Percentiles rank a stretch among this genome's conserved stretches.
These are phyloP conservation scores for Aeschynomene evenia DNA, from an alignment of 306 rosid genomes.

Conservation along the genomic window DNA sequence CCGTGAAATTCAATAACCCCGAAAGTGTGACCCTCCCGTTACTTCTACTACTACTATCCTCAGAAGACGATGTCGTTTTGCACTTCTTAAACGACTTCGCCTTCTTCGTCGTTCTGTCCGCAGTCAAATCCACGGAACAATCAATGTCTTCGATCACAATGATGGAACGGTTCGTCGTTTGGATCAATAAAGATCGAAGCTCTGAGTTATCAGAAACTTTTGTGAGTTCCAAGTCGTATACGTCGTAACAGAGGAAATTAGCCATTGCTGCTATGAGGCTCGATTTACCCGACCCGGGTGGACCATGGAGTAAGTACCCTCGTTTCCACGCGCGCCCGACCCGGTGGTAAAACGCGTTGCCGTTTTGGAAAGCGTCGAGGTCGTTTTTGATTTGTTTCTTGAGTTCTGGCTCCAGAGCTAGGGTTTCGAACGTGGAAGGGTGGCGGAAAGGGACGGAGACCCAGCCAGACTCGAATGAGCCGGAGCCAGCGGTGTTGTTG, in stretches of 20 bases:
- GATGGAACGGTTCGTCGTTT: slow-evolving; percentile 81
- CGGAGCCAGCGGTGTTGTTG: slow-evolving; percentile 65
- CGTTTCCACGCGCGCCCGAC: slow-evolving; percentile 95
- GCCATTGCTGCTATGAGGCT: slow-evolving; percentile 90
- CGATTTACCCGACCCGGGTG: slow-evolving; percentile 89
- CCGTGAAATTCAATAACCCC: slow-evolving; percentile 80
- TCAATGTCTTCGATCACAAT: slow-evolving; percentile 87
- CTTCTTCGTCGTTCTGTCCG: slow-evolving; percentile 50
- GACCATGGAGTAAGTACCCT: slow-evolving; percentile 79
- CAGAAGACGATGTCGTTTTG: slow-evolving; percentile 24
- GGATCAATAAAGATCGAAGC: slow-evolving; percentile 68
- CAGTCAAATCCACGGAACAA: slow-evolving; percentile 77
- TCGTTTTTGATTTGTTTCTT: slow-evolving; percentile 70
- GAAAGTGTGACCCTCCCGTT: slow-evolving; percentile 70
- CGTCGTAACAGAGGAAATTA: slow-evolving; percentile 81
- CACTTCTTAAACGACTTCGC: slow-evolving; percentile 31
- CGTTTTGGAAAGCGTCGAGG: slow-evolving; percentile 57
- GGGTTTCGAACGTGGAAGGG: slow-evolving; percentile 78
- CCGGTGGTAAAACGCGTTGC: slow-evolving; percentile 66
- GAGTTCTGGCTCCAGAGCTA: slow-evolving; percentile 63
- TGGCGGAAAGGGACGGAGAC: slow-evolving; percentile 87
- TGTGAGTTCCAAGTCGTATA: slow-evolving; percentile 77
- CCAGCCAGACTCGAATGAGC: slow-evolving; percentile 81
- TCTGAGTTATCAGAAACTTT: slow-evolving; percentile 84
- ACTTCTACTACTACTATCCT: slow-evolving; percentile 24